phyloP scores from a whole-genome alignment of 2,329 filamentous ascomycete species.

The Fusarium humuli region DNA sequence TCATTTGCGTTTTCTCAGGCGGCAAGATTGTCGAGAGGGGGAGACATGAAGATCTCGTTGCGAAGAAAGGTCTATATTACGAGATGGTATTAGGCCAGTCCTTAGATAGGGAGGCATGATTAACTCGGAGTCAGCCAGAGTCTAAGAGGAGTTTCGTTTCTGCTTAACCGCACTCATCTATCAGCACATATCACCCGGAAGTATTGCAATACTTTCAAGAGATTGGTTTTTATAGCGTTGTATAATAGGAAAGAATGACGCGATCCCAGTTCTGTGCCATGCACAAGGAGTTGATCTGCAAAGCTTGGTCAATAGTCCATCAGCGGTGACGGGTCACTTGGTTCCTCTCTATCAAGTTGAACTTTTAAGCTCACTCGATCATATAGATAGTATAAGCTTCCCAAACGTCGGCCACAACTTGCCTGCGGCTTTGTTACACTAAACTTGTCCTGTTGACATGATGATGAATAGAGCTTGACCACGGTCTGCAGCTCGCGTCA shows the following conservation, averaged over 20 bases:
- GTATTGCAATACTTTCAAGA: background rate
- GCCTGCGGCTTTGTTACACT: background rate
- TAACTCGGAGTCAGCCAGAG: background rate
- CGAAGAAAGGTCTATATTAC: slow-evolving; percentile 60
- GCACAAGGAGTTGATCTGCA: background rate
- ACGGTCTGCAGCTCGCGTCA: slow-evolving; percentile 22
- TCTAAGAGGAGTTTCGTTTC: background rate
- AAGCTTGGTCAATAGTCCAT: background rate
- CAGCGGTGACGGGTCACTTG: background rate
- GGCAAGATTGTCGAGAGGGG: slow-evolving; percentile 67
- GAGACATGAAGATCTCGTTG: slow-evolving; percentile 69
- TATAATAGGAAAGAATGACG: background rate
- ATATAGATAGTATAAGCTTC: too few relatives aligned
- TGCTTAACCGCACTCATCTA: background rate
- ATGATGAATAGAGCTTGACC: background rate
- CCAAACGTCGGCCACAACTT: too few relatives aligned
- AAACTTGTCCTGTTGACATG: background rate
- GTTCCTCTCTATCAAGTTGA: background rate
- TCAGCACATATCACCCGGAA: too few relatives aligned
- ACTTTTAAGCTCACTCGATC: too few relatives aligned
- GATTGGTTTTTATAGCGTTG: background rate
- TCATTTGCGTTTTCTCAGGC: slow-evolving; percentile 69
- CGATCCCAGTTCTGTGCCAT: background rate
- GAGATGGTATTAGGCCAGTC: slow-evolving; percentile 64
- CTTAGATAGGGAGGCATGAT: slow-evolving; percentile 51